Conservation (phyloP, 495 filamentous ascomycete genomes). For the Aspergillus conjunctus region DNA sequence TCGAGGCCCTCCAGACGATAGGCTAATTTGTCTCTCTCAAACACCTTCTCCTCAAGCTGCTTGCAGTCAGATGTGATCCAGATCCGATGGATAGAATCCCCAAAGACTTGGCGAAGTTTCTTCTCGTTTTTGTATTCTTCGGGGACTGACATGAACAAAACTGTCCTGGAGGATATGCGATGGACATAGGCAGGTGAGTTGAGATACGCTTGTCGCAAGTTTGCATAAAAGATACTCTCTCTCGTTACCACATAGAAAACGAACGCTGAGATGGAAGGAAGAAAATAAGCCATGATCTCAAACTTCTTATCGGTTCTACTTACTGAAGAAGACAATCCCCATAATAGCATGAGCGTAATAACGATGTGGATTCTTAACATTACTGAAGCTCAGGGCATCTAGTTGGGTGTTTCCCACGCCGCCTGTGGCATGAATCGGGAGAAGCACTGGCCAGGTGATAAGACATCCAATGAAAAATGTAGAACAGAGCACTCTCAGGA, state of each 20-base stretch:
- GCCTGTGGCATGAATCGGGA: constrained; percentile 78
- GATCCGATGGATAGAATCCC: constrained; percentile 57
- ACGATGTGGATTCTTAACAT: constrained; percentile 52
- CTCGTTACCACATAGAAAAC: constrained; percentile 66
- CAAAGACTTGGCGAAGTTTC: constrained; percentile 60
- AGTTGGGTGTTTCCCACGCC: constrained; percentile 60
- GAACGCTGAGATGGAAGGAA: constrained; percentile 46
- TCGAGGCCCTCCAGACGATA: constrained; percentile 67
- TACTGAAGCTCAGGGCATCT: constrained; percentile 67
- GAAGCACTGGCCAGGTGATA: constrained; percentile 79
- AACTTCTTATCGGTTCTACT: constrained; percentile 21
- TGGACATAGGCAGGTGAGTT: constrained; percentile 67
- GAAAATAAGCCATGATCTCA: constrained; percentile 7
- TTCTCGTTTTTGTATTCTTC: constrained; percentile 58
- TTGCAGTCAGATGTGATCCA: constrained; percentile 65
- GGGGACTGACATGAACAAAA: constrained; percentile 70
- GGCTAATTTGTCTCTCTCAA: constrained; percentile 59
- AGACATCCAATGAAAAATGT: constrained; percentile 74
- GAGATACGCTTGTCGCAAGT: constrained; percentile 69
- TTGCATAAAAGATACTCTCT: constrained; percentile 70
- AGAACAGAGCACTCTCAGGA: constrained; percentile 67
- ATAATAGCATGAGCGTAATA: constrained; percentile 65
- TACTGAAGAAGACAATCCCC: constrained; percentile 58
- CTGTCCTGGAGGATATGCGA: constrained; percentile 67
- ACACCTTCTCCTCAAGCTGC: constrained; percentile 57